Base-by-base conservation (phyloP, 2,329 filamentous ascomycete species). In the Scedosporium aurantiacum region DNA sequence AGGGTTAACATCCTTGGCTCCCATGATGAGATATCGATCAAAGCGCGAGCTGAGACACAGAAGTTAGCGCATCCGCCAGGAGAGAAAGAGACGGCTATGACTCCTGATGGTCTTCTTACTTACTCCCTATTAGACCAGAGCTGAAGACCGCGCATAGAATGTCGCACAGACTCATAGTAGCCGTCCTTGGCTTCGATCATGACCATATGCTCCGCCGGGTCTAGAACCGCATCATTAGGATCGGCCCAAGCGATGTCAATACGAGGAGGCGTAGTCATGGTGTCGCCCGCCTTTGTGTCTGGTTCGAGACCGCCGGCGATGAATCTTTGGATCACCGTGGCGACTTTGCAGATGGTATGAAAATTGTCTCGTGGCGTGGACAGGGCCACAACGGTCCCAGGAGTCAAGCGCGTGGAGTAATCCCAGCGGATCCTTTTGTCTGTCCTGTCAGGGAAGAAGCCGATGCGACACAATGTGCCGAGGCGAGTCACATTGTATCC, bases 181-280 rank as follows among this genome's bases (percentile, higher is more conserved):
- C 88, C 86, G 0, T 73, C 72, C 2, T 86, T 81, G 1, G 88
- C 81, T 68, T 96, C 90, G 0, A 96, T 75, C 89, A 96, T 96
- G 10, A 92, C 72, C 71, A 86, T 86, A 66, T 88, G 84, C 40
- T 81, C 72, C 16, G 81, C 79, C 0, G 90, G 85, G 67, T 96
- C 88, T 57, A 95, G 77, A 2, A 80, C 63, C 0, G 85, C 75
- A 25, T 91, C 82, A 2, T 82, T 74, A 0, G 77, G 67, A 6
- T 80, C 72, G 0, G 82, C 81, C 75, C 91, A 92, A 68, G 87
- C 87, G 0, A 96, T 75, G 65, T 96, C 90, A 16, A 96, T 80
- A 40, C 86, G 81, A 0, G 89, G 87, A 0, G 88, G 86, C 0
- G 67, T 68, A 1, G 64, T 60, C 12, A 64, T 61, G 1, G 63